phyloP scores from a whole-genome alignment of 805 yeast genomes.

The Sugiyamaella valdiviana region DNA sequence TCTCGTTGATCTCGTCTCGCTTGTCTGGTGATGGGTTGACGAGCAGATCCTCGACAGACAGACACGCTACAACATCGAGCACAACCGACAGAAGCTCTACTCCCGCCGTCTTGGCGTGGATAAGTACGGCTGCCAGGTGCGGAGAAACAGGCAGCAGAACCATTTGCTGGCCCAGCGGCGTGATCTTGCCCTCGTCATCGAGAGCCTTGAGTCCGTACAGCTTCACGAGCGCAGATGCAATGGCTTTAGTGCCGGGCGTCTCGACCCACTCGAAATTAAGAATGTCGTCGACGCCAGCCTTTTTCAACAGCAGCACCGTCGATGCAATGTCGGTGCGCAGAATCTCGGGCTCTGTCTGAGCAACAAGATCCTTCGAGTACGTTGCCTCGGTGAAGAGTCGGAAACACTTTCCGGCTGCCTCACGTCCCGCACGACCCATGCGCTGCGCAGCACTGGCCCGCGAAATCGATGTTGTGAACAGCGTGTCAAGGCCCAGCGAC shows the following conservation, averaged over 20 bases:
- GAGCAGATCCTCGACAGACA: slow-evolving; percentile 84
- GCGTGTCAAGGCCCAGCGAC: slow-evolving; percentile 84
- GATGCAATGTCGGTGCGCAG: slow-evolving; percentile 77
- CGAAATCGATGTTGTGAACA: slow-evolving; percentile 86
- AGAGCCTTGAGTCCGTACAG: slow-evolving; percentile 75
- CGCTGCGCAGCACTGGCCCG: slow-evolving; percentile 93
- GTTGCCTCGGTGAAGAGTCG: slow-evolving; percentile 74
- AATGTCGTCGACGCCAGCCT: slow-evolving; percentile 75
- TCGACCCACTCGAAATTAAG: slow-evolving; percentile 86
- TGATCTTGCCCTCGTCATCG: slow-evolving; percentile 67
- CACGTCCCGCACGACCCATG: slow-evolving; percentile 99
- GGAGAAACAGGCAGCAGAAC: slow-evolving; percentile 90
- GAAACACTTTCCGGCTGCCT: slow-evolving; percentile 82
- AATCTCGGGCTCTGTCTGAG: slow-evolving; percentile 91
- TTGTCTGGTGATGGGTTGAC: slow-evolving; percentile 72
- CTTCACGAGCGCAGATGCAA: slow-evolving; percentile 70
- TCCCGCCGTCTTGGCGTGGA: slow-evolving; percentile 46
- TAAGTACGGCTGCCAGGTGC: slow-evolving; percentile 76
- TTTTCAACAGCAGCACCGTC: slow-evolving; percentile 78
- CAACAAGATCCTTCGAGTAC: slow-evolving; percentile 48
- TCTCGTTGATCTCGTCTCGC: slow-evolving; percentile 79
- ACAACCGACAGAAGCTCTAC: slow-evolving; percentile 51
- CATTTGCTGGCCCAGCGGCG: slow-evolving; percentile 77
- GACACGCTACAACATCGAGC: slow-evolving; percentile 84
- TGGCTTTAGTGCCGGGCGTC: slow-evolving; percentile 74